Percentiles rank a stretch among this genome's conserved stretches.
Conservation (phyloP, 2,329 filamentous ascomycete species). For the Xylaria sp. region DNA sequence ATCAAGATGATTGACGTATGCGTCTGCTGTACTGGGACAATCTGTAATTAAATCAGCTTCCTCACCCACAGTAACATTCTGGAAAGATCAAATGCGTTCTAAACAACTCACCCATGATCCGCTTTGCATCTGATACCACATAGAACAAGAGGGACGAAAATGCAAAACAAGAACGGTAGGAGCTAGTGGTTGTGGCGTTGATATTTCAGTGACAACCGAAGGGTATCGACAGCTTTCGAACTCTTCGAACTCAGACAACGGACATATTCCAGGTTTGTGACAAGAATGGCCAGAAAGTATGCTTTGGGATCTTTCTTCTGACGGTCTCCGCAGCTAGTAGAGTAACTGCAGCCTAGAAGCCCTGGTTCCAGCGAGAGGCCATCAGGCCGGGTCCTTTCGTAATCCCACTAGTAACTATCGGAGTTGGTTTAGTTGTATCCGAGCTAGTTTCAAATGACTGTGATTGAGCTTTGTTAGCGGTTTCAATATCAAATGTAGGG, state of each 20-base stretch:
- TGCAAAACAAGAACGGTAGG: background rate
- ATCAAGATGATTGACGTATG: background rate
- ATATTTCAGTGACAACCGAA: background rate
- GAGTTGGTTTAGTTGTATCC: background rate
- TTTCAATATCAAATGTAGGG: background rate
- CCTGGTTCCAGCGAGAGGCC: slow-evolving; percentile 28
- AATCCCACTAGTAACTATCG: slow-evolving; percentile 22
- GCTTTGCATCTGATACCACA: background rate
- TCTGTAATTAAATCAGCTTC: background rate
- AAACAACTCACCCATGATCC: background rate
- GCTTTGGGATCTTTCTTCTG: background rate
- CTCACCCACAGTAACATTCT: background rate
- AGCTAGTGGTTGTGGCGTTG: too few species aligned
- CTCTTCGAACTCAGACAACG: background rate
- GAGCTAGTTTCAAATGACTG: slow-evolving; percentile 9
- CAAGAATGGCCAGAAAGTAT: background rate
- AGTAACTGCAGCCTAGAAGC: slow-evolving; percentile 4
- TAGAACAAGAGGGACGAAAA: background rate
- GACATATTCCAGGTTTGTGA: background rate
- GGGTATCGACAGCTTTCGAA: background rate
- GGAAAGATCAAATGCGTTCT: background rate
- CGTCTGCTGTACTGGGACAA: background rate
- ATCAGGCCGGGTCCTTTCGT: slow-evolving; percentile 27
- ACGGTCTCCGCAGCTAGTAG: background rate
- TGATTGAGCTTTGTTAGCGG: slow-evolving; percentile 5